These are phyloP conservation scores for Avena atlantica DNA, from an alignment of 176 grass and related monocot genomes.

Conservation along the genomic window DNA sequence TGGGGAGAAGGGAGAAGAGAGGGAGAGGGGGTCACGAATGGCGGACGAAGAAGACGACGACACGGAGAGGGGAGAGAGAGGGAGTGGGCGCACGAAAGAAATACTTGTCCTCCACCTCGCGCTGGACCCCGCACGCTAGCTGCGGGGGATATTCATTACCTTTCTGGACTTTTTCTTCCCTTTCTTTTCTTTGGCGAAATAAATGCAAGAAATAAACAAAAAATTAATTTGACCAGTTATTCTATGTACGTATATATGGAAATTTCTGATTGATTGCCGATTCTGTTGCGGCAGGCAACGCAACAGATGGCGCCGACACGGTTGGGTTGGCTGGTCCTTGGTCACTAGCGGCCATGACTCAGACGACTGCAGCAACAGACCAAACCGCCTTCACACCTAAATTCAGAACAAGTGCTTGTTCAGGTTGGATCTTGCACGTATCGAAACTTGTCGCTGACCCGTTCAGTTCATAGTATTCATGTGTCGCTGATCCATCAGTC, in stretches of 20 bases:
- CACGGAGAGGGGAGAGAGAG: not conserved
- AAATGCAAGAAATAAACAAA: not conserved
- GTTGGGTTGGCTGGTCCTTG: conserved; percentile 16
- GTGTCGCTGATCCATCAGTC: too few species aligned
- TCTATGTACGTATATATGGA: not conserved
- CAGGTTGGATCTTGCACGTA: too few species aligned
- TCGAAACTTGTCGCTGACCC: too few species aligned
- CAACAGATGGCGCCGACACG: conserved; percentile 11
- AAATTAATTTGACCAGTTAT: not conserved
- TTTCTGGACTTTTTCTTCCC: not conserved
- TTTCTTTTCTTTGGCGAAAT: not conserved
- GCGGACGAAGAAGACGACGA: not conserved
- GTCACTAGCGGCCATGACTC: not conserved
- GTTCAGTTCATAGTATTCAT: too few species aligned
- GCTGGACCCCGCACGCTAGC: not conserved
- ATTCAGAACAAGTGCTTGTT: too few species aligned
- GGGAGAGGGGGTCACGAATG: not conserved
- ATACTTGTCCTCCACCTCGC: conserved; percentile 7
- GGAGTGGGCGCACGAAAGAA: conserved; percentile 28
- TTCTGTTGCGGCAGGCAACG: not conserved
- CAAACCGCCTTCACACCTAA: not conserved
- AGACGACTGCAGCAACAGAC: not conserved
- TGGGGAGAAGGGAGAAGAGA: not conserved
- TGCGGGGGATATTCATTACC: not conserved
- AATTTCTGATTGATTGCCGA: not conserved